Conservation (phyloP, 2,329 filamentous ascomycete species). For the Colletotrichum sp. region DNA sequence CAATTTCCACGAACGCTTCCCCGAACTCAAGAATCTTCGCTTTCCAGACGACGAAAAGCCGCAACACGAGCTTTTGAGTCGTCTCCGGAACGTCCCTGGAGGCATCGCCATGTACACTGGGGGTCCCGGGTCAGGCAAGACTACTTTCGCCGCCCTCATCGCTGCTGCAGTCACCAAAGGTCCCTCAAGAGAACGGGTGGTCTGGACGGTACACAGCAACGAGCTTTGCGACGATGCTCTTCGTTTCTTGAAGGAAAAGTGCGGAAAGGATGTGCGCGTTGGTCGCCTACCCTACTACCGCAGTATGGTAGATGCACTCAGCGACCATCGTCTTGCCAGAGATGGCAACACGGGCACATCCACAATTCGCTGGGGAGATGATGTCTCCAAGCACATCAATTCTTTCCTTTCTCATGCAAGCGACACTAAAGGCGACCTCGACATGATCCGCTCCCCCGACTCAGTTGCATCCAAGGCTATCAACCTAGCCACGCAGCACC, state of each 20-base stretch:
- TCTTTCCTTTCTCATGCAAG: neutral
- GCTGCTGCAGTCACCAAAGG: neutral
- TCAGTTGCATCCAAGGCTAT: neutral
- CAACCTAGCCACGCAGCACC: neutral
- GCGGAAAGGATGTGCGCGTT: neutral
- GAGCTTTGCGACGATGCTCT: conserved; percentile 1
- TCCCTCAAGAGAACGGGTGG: neutral
- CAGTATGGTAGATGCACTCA: neutral
- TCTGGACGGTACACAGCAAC: conserved; percentile 2
- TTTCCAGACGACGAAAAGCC: neutral
- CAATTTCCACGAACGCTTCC: neutral
- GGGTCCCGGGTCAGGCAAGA: conserved; percentile 1
- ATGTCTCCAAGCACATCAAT: neutral
- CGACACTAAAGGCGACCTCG: neutral
- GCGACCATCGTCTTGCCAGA: neutral
- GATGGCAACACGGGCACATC: neutral
- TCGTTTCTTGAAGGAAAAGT: neutral
- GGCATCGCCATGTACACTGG: conserved; percentile 1
- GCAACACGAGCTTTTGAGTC: neutral
- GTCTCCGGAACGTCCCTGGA: neutral
- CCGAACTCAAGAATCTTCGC: neutral
- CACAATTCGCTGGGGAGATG: neutral
- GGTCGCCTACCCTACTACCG: neutral
- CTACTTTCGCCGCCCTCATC: neutral
- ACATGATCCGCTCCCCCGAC: neutral